Percentiles rank a stretch among this genome's conserved stretches.
Conservation (phyloP, 768 basidiomycete genomes). For the Boletus pseudo-olivaceus region DNA sequence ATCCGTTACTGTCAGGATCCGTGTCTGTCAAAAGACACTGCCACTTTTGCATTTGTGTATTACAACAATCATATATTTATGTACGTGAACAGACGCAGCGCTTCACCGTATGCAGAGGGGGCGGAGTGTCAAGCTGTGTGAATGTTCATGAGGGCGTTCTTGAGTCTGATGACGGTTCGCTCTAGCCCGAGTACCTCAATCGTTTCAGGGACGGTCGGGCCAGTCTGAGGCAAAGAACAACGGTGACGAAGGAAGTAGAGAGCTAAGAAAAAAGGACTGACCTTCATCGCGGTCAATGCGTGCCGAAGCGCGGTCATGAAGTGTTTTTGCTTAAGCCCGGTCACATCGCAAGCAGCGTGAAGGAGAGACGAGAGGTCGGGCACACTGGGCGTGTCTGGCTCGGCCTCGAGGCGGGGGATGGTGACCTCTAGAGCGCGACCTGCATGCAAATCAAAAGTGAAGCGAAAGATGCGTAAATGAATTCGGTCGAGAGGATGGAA, state of each 20-base stretch:
- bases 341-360: conserved; percentile 41
- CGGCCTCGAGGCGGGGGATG: not conserved
- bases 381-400: not conserved
- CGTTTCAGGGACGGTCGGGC: conserved; percentile 41
- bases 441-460: not conserved
- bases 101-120: not conserved
- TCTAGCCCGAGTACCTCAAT: conserved; percentile 37
- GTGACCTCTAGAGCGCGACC: conserved; percentile 10
- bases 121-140: not conserved
- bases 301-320: conserved; percentile 76
- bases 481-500: not conserved
- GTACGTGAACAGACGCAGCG: not conserved
- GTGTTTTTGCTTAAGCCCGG: conserved; percentile 41
- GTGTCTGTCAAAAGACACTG: not conserved
- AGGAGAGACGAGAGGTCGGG: conserved; percentile 36
- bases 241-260: not conserved
- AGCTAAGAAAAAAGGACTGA: conserved; percentile 26
- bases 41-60: not conserved
- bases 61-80: not conserved
- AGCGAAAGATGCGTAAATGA: not conserved
- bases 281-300: conserved; percentile 82
- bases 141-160: conserved; percentile 2
- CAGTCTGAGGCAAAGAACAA: conserved; percentile 28
- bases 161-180: conserved; percentile 19
- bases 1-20: not conserved